phyloP scores from a whole-genome alignment of 2,329 filamentous ascomycete genomes.

The Ophiobolus disseminans region DNA sequence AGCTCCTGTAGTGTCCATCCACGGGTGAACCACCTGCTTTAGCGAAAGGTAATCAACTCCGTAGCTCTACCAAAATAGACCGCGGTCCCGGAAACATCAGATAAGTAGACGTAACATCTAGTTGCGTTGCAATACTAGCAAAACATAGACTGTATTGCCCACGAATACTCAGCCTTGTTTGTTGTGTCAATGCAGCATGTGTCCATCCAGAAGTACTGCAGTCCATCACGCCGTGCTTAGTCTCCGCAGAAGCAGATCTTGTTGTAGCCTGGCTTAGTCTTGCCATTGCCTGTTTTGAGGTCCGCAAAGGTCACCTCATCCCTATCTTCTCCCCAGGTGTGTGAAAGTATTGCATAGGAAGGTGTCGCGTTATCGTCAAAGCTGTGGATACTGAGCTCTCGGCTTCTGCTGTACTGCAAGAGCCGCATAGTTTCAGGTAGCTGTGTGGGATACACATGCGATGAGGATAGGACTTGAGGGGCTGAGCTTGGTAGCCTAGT shows the following conservation, averaged over 20 bases:
- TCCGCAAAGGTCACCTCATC: conserved; percentile 13
- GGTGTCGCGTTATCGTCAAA: conserved; percentile 2
- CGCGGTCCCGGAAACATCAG: not conserved
- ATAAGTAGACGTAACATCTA: not conserved
- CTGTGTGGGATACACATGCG: not conserved
- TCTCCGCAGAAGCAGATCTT: too few relatives aligned
- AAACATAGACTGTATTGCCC: conserved; percentile 3
- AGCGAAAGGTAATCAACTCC: not conserved
- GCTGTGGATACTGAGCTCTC: not conserved
- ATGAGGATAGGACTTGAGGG: not conserved
- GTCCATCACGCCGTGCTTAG: too few relatives aligned
- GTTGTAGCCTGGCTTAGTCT: too few relatives aligned
- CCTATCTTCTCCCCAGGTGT: too few relatives aligned
- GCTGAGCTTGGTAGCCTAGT: not conserved
- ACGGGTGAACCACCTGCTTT: not conserved
- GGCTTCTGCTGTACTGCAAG: not conserved
- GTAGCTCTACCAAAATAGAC: too few relatives aligned
- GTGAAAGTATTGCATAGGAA: conserved; percentile 9
- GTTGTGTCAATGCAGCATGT: too few relatives aligned
- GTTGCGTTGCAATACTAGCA: conserved; percentile 1
- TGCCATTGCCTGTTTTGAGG: conserved; percentile 5
- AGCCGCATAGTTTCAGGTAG: not conserved
- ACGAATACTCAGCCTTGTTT: not conserved
- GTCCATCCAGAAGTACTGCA: too few relatives aligned
- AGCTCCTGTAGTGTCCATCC: not conserved